Evolutionary conservation across 345 rosid genomes (phyloP), one percentile per base, ranked within the genome.

Genomic region (Angophora floribunda): DNA sequence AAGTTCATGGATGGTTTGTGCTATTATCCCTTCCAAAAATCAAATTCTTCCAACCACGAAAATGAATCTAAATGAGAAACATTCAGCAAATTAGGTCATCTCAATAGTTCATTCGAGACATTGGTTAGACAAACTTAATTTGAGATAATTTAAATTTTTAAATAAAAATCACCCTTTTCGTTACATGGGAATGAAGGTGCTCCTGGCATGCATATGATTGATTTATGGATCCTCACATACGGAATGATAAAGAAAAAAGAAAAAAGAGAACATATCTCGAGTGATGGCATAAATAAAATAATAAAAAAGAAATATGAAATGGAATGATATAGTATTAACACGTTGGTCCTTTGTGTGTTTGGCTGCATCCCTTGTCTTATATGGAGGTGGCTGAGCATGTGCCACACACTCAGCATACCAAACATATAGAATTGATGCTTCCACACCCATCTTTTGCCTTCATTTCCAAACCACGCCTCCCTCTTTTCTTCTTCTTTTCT

Each of bases 41-140:
- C 4, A 0, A 13, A 63, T n/a, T 13, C 75, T 6, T 13, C 17
- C 0, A 0, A 1, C 3, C 1, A 2, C 3, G 32, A n/a, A 13
- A n/a, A 63, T n/a, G 30, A 63, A 63, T 28, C 4, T 63, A 63
- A 63, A 63, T 3, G 14, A n/a, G 75, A 63, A 63, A n/a, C 17
- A 3, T 36, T 13, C 0, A 11, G 2, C 19, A 13, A 63, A 63
- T 63, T 2, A 17, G 7, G 36, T 63, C 1, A 36, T n/a, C 36
- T 63, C 4, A 0, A 28, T 0, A 0, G 15, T 61, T n/a, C 17
- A 0, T 28, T 61, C 0, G 4, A 3, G 70, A 63, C 80, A 9
- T 1, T 17, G 13, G 6, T 21, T 21, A 9, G 11, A 14, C 24
- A 19, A 11, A 1, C 24, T 19, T 21, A 6, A 21, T 75, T 41